A percentile compares a stretch with the other conserved stretches of the same genome.
Evolutionary conservation across 805 yeast genomes (phyloP).

Genomic region (Myxozyma neglecta): DNA sequence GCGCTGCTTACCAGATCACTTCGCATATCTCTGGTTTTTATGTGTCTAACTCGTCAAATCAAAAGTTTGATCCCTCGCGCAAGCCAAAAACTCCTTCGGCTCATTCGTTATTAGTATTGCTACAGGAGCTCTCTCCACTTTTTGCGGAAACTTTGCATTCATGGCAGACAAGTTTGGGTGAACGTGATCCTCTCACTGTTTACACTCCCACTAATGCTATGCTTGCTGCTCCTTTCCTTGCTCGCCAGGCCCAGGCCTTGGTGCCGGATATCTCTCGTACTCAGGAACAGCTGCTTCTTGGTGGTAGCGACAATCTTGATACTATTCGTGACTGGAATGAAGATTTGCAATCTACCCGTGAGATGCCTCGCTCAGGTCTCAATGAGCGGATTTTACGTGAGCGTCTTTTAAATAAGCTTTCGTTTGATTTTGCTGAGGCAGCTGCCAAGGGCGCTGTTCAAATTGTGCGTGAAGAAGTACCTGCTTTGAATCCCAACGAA

Average conservation of each 20-base stretch:
- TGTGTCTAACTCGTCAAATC: conserved; percentile 66
- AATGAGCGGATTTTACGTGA: conserved; percentile 75
- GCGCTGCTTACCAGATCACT: conserved; percentile 75
- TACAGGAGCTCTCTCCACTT: conserved; percentile 64
- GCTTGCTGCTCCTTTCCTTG: conserved; percentile 77
- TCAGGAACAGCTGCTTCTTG: conserved; percentile 54
- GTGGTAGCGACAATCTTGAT: conserved; percentile 62
- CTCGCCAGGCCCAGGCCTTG: conserved; percentile 37
- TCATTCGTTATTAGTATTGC: conserved; percentile 60
- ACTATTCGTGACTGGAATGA: conserved; percentile 80
- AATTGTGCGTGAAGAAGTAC: conserved; percentile 68
- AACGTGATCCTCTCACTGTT: conserved; percentile 38
- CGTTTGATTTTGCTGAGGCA: conserved; percentile 71
- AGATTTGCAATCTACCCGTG: conserved; percentile 80
- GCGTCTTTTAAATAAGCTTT: conserved; percentile 64
- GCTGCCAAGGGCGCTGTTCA: conserved; percentile 80
- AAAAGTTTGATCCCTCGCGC: conserved; percentile 67
- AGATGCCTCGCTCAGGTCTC: conserved; percentile 56
- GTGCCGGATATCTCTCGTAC: conserved; percentile 60
- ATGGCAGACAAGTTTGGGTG: conserved; percentile 48
- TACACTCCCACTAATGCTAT: conserved; percentile 61
- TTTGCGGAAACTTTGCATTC: conserved; percentile 54
- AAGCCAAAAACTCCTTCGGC: conserved; percentile 16
- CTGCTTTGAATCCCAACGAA: conserved; percentile 81
- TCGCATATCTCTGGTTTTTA: conserved; percentile 77